Percentiles rank a stretch among this genome's conserved stretches.
These are phyloP conservation scores for Colletotrichum agaves DNA, from an alignment of 2,329 filamentous ascomycete genomes.

Conservation along the genomic window DNA sequence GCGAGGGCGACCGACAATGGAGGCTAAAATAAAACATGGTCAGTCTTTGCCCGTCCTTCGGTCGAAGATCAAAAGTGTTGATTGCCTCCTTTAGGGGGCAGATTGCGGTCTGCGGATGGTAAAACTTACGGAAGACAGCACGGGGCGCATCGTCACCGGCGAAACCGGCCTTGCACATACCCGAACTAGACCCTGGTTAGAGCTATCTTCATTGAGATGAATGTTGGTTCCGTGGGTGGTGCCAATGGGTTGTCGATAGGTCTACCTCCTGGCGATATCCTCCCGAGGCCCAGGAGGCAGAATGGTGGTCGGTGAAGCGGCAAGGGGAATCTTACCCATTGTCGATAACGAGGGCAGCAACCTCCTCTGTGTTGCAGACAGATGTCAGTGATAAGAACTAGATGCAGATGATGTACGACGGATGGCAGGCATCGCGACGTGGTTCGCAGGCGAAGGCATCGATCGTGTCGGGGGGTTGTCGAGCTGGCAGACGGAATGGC, in stretches of 20 bases:
- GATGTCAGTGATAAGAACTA: constrained; percentile 52
- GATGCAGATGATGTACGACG: background rate
- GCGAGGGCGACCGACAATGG: constrained; percentile 99
- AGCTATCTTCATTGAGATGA: constrained; percentile 5
- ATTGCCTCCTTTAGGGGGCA: constrained; percentile 17
- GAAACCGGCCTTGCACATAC: constrained; percentile 99
- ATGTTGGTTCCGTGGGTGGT: constrained; percentile 23
- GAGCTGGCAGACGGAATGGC: constrained; percentile 25
- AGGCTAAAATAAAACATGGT: constrained; percentile 74
- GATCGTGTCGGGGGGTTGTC: constrained; percentile 7
- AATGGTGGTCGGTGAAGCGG: constrained; percentile 51
- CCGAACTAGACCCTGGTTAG: constrained; percentile 78
- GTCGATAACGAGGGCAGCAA: constrained; percentile 99
- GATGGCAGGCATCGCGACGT: constrained; percentile 31
- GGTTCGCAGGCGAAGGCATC: constrained; percentile 9
- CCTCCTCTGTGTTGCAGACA: constrained; percentile 82
- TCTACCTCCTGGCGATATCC: constrained; percentile 16
- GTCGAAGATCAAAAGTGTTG: background rate
- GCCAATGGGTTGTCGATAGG: constrained; percentile 34
- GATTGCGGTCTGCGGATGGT: constrained; percentile 41
- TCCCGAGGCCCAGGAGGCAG: constrained; percentile 30
- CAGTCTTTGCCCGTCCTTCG: constrained; percentile 43
- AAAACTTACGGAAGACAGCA: constrained; percentile 98
- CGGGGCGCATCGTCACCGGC: constrained; percentile 99
- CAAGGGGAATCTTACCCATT: constrained; percentile 89